Percentiles rank a stretch among this genome's conserved stretches.
Conservation (phyloP, 371 early-diverging fungal genomes). For the Apophysomyces variabilis region DNA sequence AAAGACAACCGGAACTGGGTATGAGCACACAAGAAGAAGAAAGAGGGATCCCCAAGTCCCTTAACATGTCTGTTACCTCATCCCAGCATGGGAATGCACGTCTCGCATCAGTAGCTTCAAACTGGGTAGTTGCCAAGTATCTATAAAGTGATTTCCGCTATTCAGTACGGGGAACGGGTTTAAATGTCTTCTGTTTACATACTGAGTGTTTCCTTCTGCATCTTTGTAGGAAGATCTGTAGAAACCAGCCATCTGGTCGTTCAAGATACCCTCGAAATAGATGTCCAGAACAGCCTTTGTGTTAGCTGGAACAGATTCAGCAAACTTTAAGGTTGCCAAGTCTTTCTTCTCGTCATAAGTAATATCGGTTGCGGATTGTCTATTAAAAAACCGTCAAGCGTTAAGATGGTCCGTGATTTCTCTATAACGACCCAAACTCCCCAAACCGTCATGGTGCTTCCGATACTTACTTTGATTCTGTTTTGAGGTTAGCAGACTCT, state of each 20-base stretch:
- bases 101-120: slow-evolving; percentile 92
- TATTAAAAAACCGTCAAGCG: slow-evolving; percentile 20
- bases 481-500: slow-evolving; percentile 56
- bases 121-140: slow-evolving; percentile 88
- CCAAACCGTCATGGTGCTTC: not conserved
- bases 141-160: slow-evolving; percentile 7
- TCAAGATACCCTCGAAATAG: slow-evolving; percentile 76
- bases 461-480: slow-evolving; percentile 55
- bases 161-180: not conserved
- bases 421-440: not conserved
- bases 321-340: slow-evolving; percentile 75
- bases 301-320: slow-evolving; percentile 65
- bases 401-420: not conserved
- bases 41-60: too few species aligned
- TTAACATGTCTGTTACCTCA: slow-evolving; percentile 48
- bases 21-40: too few species aligned
- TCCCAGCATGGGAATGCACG: slow-evolving; percentile 95
- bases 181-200: slow-evolving; percentile 9
- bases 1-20: not conserved
- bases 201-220: slow-evolving; percentile 67
- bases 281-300: slow-evolving; percentile 71
- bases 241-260: slow-evolving; percentile 90
- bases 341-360: slow-evolving; percentile 69
- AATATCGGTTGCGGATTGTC: slow-evolving; percentile 71
- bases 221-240: slow-evolving; percentile 85